These are phyloP conservation scores for Agrostemma githago DNA, from an alignment of 148 eudicot genomes.

Conservation along the genomic window DNA sequence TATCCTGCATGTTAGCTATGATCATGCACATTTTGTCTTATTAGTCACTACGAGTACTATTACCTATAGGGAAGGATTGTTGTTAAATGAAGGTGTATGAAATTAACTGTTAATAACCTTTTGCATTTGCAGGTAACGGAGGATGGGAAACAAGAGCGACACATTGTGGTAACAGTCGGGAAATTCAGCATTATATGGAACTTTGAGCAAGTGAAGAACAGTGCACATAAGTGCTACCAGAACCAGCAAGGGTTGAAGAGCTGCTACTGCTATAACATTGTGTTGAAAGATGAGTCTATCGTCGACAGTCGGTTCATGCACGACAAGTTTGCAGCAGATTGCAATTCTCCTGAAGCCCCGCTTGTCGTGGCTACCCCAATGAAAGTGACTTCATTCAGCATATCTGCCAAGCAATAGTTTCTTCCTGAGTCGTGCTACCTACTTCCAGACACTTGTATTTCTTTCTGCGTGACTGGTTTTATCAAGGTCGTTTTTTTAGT, in stretches of 20 bases:
- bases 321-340: slow-evolving; percentile 67
- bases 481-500: background rate
- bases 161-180: slow-evolving; percentile 80
- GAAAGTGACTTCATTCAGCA: slow-evolving; percentile 90
- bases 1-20: too few relatives aligned
- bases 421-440: background rate
- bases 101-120: background rate
- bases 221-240: slow-evolving; percentile 72
- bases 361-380: slow-evolving; percentile 90
- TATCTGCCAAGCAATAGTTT: slow-evolving; percentile 43
- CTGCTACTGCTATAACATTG: slow-evolving; percentile 90
- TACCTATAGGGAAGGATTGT: background rate
- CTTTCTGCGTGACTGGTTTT: slow-evolving; percentile 1
- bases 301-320: slow-evolving; percentile 96
- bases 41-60: too few relatives aligned
- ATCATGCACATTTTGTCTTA: background rate
- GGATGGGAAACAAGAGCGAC: slow-evolving; percentile 85
- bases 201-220: slow-evolving; percentile 94
- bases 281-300: slow-evolving; percentile 79
- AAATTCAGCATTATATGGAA: slow-evolving; percentile 93
- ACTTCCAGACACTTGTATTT: background rate
- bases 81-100: background rate
- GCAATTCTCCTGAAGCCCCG: slow-evolving; percentile 85
- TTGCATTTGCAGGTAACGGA: slow-evolving; percentile 68
- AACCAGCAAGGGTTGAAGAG: slow-evolving; percentile 89